These are phyloP conservation scores for Phytopythium chamaehyphon DNA, from an alignment of 352 stramenopile species.

Conservation along the genomic window DNA sequence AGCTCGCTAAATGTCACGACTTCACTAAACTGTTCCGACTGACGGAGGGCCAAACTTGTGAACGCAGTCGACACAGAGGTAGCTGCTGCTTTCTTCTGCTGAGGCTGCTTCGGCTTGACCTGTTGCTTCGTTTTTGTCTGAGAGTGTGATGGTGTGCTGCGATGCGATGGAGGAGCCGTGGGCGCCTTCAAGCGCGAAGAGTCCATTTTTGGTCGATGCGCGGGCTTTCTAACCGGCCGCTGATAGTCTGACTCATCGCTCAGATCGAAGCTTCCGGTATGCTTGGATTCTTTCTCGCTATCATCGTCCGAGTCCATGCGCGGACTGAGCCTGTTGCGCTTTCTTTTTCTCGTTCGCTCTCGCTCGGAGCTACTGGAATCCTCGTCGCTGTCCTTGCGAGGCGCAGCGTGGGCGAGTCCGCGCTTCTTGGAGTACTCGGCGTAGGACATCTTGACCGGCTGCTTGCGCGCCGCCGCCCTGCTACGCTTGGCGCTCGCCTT, in stretches of 20 bases:
- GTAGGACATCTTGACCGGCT: not conserved
- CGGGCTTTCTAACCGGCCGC: not conserved
- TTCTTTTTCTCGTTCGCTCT: slow-evolving; percentile 11
- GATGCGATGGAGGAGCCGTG: too few relatives aligned
- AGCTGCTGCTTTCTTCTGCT: slow-evolving; percentile 16
- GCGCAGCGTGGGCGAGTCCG: not conserved
- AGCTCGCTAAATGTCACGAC: slow-evolving; percentile 42
- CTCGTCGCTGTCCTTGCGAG: not conserved
- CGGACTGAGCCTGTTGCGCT: slow-evolving; percentile 9
- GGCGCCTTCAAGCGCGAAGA: too few relatives aligned
- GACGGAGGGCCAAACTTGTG: slow-evolving; percentile 5
- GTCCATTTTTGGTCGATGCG: slow-evolving; percentile 2
- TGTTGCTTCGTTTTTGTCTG: slow-evolving; percentile 1
- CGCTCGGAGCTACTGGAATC: slow-evolving; percentile 6
- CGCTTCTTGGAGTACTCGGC: not conserved
- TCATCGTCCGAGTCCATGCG: slow-evolving; percentile 9
- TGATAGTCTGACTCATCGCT: slow-evolving; percentile 1
- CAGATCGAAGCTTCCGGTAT: not conserved
- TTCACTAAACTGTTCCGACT: slow-evolving; percentile 28
- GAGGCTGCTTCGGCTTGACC: not conserved
- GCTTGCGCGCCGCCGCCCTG: not conserved
- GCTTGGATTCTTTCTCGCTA: slow-evolving; percentile 9
- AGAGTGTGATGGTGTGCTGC: too few relatives aligned
- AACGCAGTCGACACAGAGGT: slow-evolving; percentile 3
- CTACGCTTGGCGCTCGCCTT: not conserved